Base-by-base conservation (phyloP, 768 basidiomycete species). In the Suillus occidentalis region DNA sequence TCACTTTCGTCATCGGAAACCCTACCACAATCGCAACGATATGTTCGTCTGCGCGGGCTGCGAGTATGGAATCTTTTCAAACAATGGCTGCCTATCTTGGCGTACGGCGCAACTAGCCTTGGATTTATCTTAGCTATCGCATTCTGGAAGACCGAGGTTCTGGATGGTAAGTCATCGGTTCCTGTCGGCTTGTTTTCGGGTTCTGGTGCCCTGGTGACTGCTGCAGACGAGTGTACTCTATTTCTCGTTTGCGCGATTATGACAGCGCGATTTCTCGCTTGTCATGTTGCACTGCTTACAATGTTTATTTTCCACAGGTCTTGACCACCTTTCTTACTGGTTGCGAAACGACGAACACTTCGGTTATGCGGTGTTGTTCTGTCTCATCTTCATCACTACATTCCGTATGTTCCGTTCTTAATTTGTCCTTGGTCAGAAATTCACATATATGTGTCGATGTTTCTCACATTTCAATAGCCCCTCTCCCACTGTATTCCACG, bases 401-500 rank as follows among this genome's bases (percentile, higher is more conserved):
- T 89, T 94, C 76, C 92, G 93, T 94, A 78, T 80, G 92, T 78
- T 56, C 67, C 37, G 60, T 22, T 60, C 62, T 62, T 43, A 28
- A 43, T 45, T 56, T 64, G 52, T 63, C 59, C 50, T 14, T 47
- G 13, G 47, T 55, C 47, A 34, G 50, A 43, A 39, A 36, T 70
- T 74, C 58, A 69, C 63, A 14, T 63, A 9, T 39, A 13, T 70
- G 16, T 59, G 49, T 64, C 47, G 57, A 52, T 63, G 49, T 53
- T 53, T 63, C 63, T 66, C 67, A 62, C 53, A 34, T 60, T 37
- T 37, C 66, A 64, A 39, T 72, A 94, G 93, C 95, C 49, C 95
- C 95, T 42, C 72, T 97, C 57, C 95, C 95, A 42, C 82, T 97
- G 63, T 97, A 97, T 79, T 95, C 93, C 69, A 97, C 95, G 0